phyloP scores from a whole-genome alignment of 2,329 filamentous ascomycete genomes.

The Penicillium sp. region DNA sequence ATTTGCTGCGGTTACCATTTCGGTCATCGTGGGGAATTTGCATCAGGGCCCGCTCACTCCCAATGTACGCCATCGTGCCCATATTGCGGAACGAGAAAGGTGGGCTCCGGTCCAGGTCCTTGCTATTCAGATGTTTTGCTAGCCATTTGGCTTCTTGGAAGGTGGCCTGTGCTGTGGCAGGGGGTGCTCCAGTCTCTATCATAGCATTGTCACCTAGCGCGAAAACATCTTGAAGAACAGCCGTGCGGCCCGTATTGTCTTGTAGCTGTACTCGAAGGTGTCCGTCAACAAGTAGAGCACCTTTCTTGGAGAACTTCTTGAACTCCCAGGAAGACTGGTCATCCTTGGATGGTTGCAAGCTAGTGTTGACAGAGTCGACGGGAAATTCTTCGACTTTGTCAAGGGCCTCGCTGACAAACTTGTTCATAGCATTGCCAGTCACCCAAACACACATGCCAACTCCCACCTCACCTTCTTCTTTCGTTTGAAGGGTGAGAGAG shows the following conservation, averaged over 20 bases:
- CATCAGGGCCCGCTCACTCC: constrained; percentile 58
- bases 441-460: constrained; percentile 63
- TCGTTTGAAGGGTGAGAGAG: constrained; percentile 53
- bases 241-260: constrained; percentile 34
- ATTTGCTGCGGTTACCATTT: constrained; percentile 21
- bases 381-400: constrained; percentile 37
- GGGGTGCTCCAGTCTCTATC: constrained; percentile 52
- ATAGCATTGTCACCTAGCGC: constrained; percentile 59
- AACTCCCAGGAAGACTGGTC: constrained; percentile 47
- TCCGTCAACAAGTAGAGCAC: constrained; percentile 56
- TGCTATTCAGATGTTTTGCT: constrained; percentile 54
- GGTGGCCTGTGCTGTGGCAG: constrained; percentile 61
- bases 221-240: constrained; percentile 55
- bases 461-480: constrained; percentile 60
- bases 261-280: constrained; percentile 57
- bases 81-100: constrained; percentile 59
- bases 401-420: constrained; percentile 30
- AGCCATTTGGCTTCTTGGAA: constrained; percentile 61
- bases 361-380: constrained; percentile 25
- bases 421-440: constrained; percentile 40
- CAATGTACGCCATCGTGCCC: constrained; percentile 61
- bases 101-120: constrained; percentile 34
- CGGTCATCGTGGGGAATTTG: constrained; percentile 45
- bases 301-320: constrained; percentile 48
- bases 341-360: constrained; percentile 8